phyloP scores from a whole-genome alignment of 305 asterid genomes.

The Fraxinus sp. region DNA sequence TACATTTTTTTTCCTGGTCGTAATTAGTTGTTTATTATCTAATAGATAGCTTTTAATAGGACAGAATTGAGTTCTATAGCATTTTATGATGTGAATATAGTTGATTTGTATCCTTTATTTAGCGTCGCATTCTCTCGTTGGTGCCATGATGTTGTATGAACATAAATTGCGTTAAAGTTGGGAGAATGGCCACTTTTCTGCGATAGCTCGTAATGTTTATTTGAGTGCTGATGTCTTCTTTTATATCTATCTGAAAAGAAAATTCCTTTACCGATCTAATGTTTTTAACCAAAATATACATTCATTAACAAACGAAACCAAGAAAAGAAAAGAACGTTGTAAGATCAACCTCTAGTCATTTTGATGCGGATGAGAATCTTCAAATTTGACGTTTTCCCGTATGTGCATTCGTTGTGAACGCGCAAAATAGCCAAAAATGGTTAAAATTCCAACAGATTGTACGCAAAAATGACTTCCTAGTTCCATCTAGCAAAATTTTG shows the following conservation, averaged over 20 bases:
- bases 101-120: not conserved
- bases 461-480: not conserved
- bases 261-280: too few species aligned
- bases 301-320: not conserved
- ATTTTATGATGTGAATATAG: constrained; percentile 3
- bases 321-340: not conserved
- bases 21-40: not conserved
- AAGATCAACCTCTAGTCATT: not conserved
- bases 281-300: not conserved
- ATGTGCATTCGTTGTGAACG: not conserved
- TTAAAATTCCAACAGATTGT: too few species aligned
- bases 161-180: not conserved
- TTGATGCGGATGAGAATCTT: not conserved
- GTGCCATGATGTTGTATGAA: not conserved
- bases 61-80: not conserved
- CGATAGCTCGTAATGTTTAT: not conserved
- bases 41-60: not conserved
- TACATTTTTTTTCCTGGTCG: not conserved
- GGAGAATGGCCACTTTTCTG: not conserved
- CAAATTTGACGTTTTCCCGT: not conserved
- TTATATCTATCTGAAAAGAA: too few species aligned
- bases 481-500: not conserved
- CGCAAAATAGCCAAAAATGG: not conserved
- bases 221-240: not conserved
- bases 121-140: not conserved